Base-by-base conservation (phyloP, 208 protist genomes). In the Perkinsela sp. region DNA sequence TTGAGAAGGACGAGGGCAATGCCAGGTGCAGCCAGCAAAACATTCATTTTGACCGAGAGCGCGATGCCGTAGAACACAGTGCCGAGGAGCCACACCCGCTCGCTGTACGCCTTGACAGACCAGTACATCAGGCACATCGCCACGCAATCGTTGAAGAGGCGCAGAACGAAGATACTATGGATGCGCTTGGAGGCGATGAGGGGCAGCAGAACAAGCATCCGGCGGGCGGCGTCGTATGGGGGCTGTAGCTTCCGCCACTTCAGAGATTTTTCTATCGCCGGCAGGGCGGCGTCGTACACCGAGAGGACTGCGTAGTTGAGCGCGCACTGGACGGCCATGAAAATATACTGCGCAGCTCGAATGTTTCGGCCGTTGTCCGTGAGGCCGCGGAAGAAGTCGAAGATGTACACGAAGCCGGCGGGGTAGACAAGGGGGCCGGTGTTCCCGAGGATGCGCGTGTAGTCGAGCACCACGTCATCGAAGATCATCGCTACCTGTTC, bases 11-110 rank as follows among this genome's bases (percentile, higher is more conserved):
- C 31, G 0, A 77, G 28, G 13, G 87, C 48, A 15, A 97, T 73
- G 1, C 79, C 89, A 1, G 93, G 93, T 0, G 83, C 78, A 74
- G 89, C 93, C 1, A 97, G 80, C 1, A 97, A 72, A 30, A 92
- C 75, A 74, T 94, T 95, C 92, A 96, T 96, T 74, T 97, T 96
- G 31, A 97, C 76, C 0, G 88, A 93, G 22, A 96, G 80, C 6
- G 87, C 87, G n/a, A 85, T 70, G 69, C 78, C 85, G 71, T 76
- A 88, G 31, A 86, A 69, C 1, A 91, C 70, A 67, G 74, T 81
- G 1, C 83, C 83, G 1, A 85, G 40, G 66, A 77, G 67, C 78
- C 80, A 87, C n/a, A 74, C 72, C 1, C 73, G 74, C 32, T 72
- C 48, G 28, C 75, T 71, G 29, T 66, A 67, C 30, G 32, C 68